Conservation (phyloP, 2,329 filamentous ascomycete genomes). For the Malbranchea cinnamomea region DNA sequence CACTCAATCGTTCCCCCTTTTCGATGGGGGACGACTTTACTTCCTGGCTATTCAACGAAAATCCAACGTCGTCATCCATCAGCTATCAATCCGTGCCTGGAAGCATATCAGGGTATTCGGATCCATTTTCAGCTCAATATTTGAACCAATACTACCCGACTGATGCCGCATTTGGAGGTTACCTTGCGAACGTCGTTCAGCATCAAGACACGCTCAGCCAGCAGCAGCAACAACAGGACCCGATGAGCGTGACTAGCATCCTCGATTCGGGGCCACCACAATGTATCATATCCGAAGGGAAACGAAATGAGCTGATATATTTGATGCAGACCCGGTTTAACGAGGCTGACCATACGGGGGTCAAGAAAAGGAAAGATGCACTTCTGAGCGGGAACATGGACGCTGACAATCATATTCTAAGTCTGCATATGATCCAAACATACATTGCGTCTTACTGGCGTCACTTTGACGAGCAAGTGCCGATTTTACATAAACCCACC, state of each 20-base stretch:
- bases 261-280: conserved; percentile 69
- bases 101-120: conserved; percentile 27
- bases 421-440: conserved; percentile 86
- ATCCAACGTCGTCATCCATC: conserved; percentile 39
- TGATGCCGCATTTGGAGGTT: conserved; percentile 33
- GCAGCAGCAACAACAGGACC: conserved; percentile 43
- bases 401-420: conserved; percentile 48
- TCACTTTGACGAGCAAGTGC: conserved; percentile 85
- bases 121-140: conserved; percentile 28
- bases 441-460: conserved; percentile 92
- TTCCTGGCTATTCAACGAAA: conserved; percentile 66
- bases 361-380: conserved; percentile 59
- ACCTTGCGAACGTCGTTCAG: conserved; percentile 34
- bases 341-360: conserved; percentile 59
- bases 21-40: conserved; percentile 79
- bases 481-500: conserved; percentile 86
- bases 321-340: conserved; percentile 71
- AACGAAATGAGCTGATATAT: conserved; percentile 68
- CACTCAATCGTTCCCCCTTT: conserved; percentile 73
- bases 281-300: conserved; percentile 70
- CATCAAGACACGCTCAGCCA: too few relatives aligned
- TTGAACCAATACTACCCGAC: conserved; percentile 37
- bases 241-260: conserved; percentile 80
- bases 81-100: conserved; percentile 27
- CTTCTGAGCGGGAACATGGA: conserved; percentile 67